Evolutionary conservation across 192 early-diverging fungal genomes (phyloP).

Genomic region (Linnemannia exigua): DNA sequence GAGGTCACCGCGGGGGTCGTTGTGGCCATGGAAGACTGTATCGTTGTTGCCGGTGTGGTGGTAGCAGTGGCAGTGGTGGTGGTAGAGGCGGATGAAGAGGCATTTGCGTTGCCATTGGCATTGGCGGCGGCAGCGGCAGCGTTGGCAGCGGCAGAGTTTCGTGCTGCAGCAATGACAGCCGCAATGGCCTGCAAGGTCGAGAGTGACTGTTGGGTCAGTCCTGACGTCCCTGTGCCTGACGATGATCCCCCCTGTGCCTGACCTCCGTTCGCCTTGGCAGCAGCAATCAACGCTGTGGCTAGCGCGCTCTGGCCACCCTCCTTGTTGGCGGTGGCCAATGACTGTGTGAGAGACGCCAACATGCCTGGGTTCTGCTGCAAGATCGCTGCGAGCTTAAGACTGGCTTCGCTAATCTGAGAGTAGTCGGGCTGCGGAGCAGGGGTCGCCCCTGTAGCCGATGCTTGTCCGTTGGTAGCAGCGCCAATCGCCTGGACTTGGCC

Average conservation of each 20-base stretch:
- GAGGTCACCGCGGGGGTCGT: background rate
- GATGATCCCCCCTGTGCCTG: constrained; percentile 13
- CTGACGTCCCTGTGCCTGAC: background rate
- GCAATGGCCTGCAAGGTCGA: constrained; percentile 36
- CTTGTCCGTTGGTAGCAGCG: constrained; percentile 1
- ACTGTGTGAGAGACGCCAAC: constrained; percentile 40
- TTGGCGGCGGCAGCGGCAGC: constrained; percentile 20
- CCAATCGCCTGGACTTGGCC: background rate
- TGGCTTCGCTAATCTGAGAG: constrained; percentile 46
- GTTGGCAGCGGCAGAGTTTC: constrained; percentile 6
- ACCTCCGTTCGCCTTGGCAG: constrained; percentile 33
- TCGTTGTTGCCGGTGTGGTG: background rate
- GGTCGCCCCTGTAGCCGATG: background rate
- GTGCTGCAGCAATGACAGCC: constrained; percentile 17
- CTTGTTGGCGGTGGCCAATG: constrained; percentile 38
- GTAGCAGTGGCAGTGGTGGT: background rate
- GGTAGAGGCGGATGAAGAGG: background rate
- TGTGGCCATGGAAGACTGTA: background rate
- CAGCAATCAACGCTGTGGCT: constrained; percentile 29
- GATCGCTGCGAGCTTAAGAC: constrained; percentile 42
- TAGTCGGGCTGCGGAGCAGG: constrained; percentile 15
- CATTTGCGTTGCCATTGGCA: background rate
- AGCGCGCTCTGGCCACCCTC: constrained; percentile 44
- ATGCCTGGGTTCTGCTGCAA: constrained; percentile 49
- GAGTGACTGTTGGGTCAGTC: constrained; percentile 18